Percentiles rank a stretch among this genome's conserved stretches.
These are phyloP conservation scores for Aphanomyces astaci DNA, from an alignment of 352 stramenopile species.

Conservation along the genomic window DNA sequence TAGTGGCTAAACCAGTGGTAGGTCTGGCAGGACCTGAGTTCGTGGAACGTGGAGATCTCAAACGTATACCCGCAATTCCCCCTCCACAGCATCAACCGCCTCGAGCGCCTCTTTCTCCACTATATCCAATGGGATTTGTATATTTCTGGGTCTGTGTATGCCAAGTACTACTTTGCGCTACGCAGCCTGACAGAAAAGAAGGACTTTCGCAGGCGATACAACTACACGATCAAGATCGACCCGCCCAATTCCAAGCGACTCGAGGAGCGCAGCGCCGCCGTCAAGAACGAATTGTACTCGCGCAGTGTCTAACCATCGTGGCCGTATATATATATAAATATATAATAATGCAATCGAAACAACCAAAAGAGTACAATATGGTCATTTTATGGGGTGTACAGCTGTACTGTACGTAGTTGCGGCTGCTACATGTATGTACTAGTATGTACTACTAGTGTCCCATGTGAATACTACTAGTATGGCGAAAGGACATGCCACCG, in stretches of 20 bases:
- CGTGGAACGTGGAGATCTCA: slow-evolving; percentile 97
- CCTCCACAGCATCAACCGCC: slow-evolving; percentile 94
- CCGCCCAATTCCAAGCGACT: slow-evolving; percentile 79
- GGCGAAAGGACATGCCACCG: too few relatives aligned
- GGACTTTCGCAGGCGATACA: slow-evolving; percentile 85
- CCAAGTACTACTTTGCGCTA: slow-evolving; percentile 99
- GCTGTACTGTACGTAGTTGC: too few relatives aligned
- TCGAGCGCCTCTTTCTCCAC: slow-evolving; percentile 95
- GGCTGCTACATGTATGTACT: too few relatives aligned
- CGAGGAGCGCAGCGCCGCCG: slow-evolving; percentile 73
- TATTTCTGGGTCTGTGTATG: slow-evolving; percentile 91
- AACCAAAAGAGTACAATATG: too few relatives aligned
- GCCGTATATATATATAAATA: too few relatives aligned
- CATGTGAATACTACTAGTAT: too few relatives aligned
- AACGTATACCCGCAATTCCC: slow-evolving; percentile 98
- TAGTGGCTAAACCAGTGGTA: too few relatives aligned
- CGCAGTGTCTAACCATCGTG: slow-evolving; percentile 77
- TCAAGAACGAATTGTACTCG: slow-evolving; percentile 77
- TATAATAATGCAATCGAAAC: too few relatives aligned
- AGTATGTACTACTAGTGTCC: too few relatives aligned
- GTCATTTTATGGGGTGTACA: too few relatives aligned
- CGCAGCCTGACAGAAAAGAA: slow-evolving; percentile 87
- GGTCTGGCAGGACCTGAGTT: slow-evolving; percentile 98
- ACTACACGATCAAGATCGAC: slow-evolving; percentile 83
- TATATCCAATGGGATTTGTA: slow-evolving; percentile 98